Base-by-base conservation (phyloP, 2,329 filamentous ascomycete species). In the Didymella sp. region DNA sequence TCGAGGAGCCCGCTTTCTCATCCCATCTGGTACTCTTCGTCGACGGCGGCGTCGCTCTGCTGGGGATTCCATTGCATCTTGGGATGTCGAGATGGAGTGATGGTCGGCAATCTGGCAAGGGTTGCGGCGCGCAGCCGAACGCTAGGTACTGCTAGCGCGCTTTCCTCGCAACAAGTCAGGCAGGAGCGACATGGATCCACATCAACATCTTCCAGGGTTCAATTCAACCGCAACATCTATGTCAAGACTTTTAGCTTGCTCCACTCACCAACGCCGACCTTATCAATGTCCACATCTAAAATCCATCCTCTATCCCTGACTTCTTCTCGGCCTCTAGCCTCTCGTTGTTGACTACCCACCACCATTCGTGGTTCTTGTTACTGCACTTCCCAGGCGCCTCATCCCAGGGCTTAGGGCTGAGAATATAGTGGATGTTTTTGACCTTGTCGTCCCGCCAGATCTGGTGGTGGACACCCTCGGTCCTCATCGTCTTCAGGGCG, bases 361-460 rank as follows among this genome's bases (percentile, higher is more conserved):
- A 87, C 85, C 85, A 87, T 55, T 76, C 74, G 73, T 85, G 78
- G 31, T 78, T 79, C 60, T 81, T 80, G 56, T 85, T 79, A 49
- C 75, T 68, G 52, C 72, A 73, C 64, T 78, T 73, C 8, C 73
- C 76, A 13, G 73, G 67, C 51, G 73, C 77, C 72, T 87, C 84
- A 59, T 87, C 83, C 85, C 85, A 88, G 3, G 85, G 85, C 75
- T 88, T 88, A 28, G 85, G 84, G 47, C 79, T 82, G 52, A 88
- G 67, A 37, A 88, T 83, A 64, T 85, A 87, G 70, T 88, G 85
- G 11, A 87, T 76, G 63, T 87, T 87, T 76, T 87, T 87, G 19
- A 87, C 83, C 63, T 80, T 70, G 17, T 83, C 80, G 60, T 88
- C 85, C 56, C 80, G 75, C 85, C 85, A 88, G 53, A 88, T 87